phyloP scores from a whole-genome alignment of 2,329 filamentous ascomycete species.

The Verticillium alfalfae region DNA sequence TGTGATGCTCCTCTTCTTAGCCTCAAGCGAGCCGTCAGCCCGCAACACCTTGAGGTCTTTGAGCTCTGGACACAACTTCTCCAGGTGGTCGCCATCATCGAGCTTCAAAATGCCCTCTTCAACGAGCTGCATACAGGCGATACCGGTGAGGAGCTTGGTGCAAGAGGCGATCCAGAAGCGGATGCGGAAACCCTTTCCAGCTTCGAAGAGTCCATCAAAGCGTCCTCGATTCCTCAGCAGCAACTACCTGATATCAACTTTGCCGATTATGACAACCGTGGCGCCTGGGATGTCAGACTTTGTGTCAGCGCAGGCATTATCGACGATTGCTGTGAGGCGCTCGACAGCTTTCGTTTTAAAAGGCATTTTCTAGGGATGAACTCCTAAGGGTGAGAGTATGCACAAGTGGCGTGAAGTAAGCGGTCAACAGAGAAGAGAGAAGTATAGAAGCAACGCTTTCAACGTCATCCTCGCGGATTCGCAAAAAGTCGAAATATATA shows the following conservation, averaged over 20 bases:
- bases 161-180: conserved; percentile 54
- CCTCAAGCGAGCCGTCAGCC: conserved; percentile 27
- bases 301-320: conserved; percentile 28
- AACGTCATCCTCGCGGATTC: too few relatives aligned
- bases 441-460: too few relatives aligned
- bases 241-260: too few relatives aligned
- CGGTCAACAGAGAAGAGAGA: too few relatives aligned
- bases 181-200: too few relatives aligned
- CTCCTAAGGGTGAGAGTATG: too few relatives aligned
- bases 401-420: too few relatives aligned
- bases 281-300: conserved; percentile 35
- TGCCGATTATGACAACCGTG: conserved; percentile 40
- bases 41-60: conserved; percentile 38
- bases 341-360: conserved; percentile 3
- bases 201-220: too few relatives aligned
- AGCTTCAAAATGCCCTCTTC: conserved; percentile 42
- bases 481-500: too few relatives aligned
- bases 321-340: conserved; percentile 20
- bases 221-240: too few relatives aligned
- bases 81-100: conserved; percentile 40
- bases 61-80: conserved; percentile 44
- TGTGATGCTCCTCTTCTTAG: conserved; percentile 45
- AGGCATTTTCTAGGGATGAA: conserved; percentile 1
- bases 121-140: conserved; percentile 53
- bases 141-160: conserved; percentile 48